Base-by-base conservation (phyloP, 495 filamentous ascomycete species). In the Acidomyces sp. region DNA sequence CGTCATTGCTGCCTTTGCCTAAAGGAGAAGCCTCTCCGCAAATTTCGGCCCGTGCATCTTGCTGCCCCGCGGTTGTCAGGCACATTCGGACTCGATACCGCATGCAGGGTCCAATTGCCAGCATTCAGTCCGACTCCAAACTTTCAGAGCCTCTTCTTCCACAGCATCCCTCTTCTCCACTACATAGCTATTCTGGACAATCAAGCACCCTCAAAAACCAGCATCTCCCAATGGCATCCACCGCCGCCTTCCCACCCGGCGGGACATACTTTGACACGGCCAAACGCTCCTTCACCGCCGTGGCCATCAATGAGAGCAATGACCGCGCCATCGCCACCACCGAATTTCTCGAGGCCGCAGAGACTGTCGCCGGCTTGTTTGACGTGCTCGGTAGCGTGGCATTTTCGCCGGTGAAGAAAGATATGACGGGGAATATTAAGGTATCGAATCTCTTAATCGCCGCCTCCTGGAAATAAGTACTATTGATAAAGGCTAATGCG, bases 391-490 rank as follows among this genome's bases (percentile, higher is more conserved):
- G 84, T 32, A 81, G 77, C 25, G 65, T 75, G 11, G 85, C 86
- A 43, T 94, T 96, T 65, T 70, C 62, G 4, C 76, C 78, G 19
- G 88, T 97, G 43, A 93, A 95, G 70, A 80, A 62, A 45, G 90
- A 97, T 61, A 78, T 97, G 69, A 51, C 74, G 6, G 84, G 84
- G 55, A 97, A 97, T 58, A 74, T 97, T 60, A 84, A 85, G 74
- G 88, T 95, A 57, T 41, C 61, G 1, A 6, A 3, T 10, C n/a
- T 28, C 11, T 19, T 26, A 10, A 21, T 15, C n/a, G 19, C 16
- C 16, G 28, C 45, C 12, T 9, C 10, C 10, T n/a, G 28, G n/a
- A 22, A 19, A 3, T 23, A 13, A 13, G 26, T 7, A 28, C 26
- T 7, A 13, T 6, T 30, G 12, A 18, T 32, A 39, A 17, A 17